Conservation (phyloP, 768 basidiomycete genomes). For the Neoboletus brunneissimus region DNA sequence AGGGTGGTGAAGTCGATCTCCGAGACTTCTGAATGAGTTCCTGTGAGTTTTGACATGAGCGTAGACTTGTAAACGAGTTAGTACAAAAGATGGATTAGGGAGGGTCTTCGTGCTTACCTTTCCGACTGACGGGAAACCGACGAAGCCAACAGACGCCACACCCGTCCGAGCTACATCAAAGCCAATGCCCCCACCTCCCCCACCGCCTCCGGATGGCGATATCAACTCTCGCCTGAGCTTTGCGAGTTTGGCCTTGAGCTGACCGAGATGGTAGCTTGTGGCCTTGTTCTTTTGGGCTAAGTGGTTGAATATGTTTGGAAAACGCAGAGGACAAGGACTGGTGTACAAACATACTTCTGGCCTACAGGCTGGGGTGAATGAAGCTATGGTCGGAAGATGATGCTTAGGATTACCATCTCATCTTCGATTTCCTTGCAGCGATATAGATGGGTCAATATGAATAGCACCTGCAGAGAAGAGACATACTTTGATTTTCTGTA, state of each 20-base stretch:
- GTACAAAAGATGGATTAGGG: background rate
- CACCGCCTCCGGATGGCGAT: constrained; percentile 68
- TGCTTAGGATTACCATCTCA: constrained; percentile 75
- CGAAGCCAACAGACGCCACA: constrained; percentile 94
- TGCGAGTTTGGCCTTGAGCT: constrained; percentile 97
- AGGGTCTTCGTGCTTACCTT: constrained; percentile 50
- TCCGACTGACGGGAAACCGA: constrained; percentile 91
- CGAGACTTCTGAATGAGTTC: constrained; percentile 94
- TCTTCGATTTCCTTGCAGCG: constrained; percentile 81
- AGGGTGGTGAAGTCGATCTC: constrained; percentile 97
- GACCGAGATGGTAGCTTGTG: constrained; percentile 93
- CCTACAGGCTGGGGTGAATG: constrained; percentile 44
- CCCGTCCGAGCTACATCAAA: constrained; percentile 99
- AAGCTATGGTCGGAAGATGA: constrained; percentile 15
- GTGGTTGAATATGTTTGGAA: constrained; percentile 14
- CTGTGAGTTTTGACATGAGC: constrained; percentile 93
- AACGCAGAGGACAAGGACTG: constrained; percentile 7
- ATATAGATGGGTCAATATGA: constrained; percentile 8
- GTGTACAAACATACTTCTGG: constrained; percentile 62
- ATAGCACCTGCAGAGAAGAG: constrained; percentile 17
- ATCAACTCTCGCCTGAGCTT: constrained; percentile 96
- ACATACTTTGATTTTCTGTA: constrained; percentile 83
- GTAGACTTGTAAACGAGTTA: constrained; percentile 59
- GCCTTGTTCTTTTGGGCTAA: constrained; percentile 96
- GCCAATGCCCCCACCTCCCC: constrained; percentile 85